A percentile compares a stretch with the other conserved stretches of the same genome.
phyloP scores from a whole-genome alignment of 768 basidiomycete genomes.

The Trametes punicea region DNA sequence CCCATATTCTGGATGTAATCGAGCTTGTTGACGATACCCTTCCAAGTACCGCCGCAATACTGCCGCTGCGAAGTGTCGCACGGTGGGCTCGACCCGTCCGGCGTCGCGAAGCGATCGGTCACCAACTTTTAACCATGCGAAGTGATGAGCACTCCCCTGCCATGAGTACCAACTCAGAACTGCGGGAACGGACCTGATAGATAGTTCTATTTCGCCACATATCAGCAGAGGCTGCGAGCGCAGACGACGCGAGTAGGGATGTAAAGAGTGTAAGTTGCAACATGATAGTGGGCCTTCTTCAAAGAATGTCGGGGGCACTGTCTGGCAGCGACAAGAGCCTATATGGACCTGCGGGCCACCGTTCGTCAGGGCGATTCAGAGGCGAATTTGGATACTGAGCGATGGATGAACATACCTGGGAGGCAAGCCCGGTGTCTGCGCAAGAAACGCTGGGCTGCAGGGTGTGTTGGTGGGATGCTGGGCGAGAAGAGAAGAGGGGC shows the following conservation, averaged over 20 bases:
- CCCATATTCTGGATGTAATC: slow-evolving; percentile 66
- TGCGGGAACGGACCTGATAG: slow-evolving; percentile 42
- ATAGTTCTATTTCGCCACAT: slow-evolving; percentile 52
- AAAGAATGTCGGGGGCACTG: neutral
- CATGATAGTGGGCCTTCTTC: neutral
- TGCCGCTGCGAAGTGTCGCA: slow-evolving; percentile 46
- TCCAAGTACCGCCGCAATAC: slow-evolving; percentile 60
- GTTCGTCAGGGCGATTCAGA: neutral
- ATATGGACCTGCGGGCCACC: neutral
- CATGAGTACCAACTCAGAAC: neutral
- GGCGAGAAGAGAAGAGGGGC: neutral
- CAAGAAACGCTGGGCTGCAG: neutral
- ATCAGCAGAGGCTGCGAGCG: slow-evolving; percentile 40
- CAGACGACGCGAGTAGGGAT: slow-evolving; percentile 21
- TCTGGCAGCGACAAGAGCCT: neutral
- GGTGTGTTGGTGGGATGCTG: neutral
- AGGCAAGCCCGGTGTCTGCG: neutral
- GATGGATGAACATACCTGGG: too few relatives aligned
- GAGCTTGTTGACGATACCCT: slow-evolving; percentile 48
- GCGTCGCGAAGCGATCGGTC: slow-evolving; percentile 59
- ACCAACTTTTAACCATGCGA: slow-evolving; percentile 35
- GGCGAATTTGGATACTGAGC: too few relatives aligned
- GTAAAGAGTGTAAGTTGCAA: slow-evolving; percentile 5
- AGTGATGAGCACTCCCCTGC: too few relatives aligned
- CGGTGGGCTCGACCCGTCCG: slow-evolving; percentile 35